Evolutionary conservation across 495 filamentous ascomycete species (phyloP), one percentile per base, ranked within the genome.

Genomic region (Pyronema domesticum): DNA sequence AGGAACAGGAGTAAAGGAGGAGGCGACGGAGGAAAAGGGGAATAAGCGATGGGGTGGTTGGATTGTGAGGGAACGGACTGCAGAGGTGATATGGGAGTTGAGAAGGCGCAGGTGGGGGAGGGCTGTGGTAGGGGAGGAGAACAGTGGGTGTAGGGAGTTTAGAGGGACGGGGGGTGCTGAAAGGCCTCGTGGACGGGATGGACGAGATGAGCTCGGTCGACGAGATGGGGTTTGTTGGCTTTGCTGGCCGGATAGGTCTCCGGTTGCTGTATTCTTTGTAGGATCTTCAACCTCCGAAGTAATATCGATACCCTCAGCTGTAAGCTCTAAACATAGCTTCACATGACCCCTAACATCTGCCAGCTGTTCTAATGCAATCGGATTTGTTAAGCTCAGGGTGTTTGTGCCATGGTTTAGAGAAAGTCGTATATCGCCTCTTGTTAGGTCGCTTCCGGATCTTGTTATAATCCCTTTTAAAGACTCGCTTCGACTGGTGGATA

Each of bases 381-480:
- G 46, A 3, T 57, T 5, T 30, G 23, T 30, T 30, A 30, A 30
- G 23, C 45, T 7, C 40, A 15, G 1, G 14, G 8, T 15, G 43
- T 52, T 18, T 30, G 13, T 0, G 37, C 15, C 8, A 52, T 14
- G 23, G 65, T 7, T 7, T 49, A 57, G 15, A 65, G 55, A 35
- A 59, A 61, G 51, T 59, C 45, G 54, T 18, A 61, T 58, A 30
- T 58, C 83, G 35, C 82, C 85, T 58, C 85, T 85, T 36, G 86
- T 78, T 35, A 94, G 76, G 37, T 78, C 74, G 9, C 80, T 81
- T 6, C 86, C 86, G 9, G 86, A 76, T 19, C 86, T 77, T 0
- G 89, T 95, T 49, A 95, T 76, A 66, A 85, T 82, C 4, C 91
- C 91, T 66, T 98, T 98, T 36, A 96, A 80, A 57, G 75, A 79